Conservation (phyloP, 1,284 basidiomycete genomes). For the Naganishia liquefaciens region DNA sequence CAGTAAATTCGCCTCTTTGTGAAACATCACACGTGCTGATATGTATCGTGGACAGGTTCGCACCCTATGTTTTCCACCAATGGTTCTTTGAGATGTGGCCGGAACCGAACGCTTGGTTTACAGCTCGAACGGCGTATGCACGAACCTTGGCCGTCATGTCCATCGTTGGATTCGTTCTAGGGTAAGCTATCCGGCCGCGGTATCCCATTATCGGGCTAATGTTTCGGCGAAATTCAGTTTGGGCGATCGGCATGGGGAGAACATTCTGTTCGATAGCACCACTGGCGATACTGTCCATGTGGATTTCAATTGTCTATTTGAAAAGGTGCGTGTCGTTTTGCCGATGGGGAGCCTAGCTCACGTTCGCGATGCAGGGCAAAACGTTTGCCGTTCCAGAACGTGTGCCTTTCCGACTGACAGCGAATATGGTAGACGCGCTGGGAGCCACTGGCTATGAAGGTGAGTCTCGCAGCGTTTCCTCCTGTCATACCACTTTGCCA, state of each 20-base stretch:
- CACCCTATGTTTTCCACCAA: constrained; percentile 83
- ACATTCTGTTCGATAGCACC: constrained; percentile 87
- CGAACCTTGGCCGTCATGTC: constrained; percentile 96
- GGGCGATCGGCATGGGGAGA: constrained; percentile 97
- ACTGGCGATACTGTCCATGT: constrained; percentile 94
- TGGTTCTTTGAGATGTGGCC: constrained; percentile 98
- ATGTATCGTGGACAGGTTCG: constrained; percentile 58
- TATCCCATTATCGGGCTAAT: not conserved
- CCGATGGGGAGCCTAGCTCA: no score
- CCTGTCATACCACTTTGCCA: not conserved
- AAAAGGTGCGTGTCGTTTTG: constrained; percentile 64
- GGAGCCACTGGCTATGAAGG: constrained; percentile 94
- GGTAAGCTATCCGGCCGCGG: constrained; percentile 59
- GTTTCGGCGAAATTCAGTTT: constrained; percentile 60
- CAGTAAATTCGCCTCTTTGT: constrained; percentile 55
- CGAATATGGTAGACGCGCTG: constrained; percentile 89
- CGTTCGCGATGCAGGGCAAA: constrained; percentile 63
- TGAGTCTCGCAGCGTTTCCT: constrained; percentile 41
- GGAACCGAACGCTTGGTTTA: constrained; percentile 92
- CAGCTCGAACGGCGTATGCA: constrained; percentile 79
- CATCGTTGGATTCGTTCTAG: constrained; percentile 97
- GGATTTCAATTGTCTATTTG: constrained; percentile 98
- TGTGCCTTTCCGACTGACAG: constrained; percentile 93
- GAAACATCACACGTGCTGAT: not conserved
- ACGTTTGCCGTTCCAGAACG: constrained; percentile 85